Base-by-base conservation (phyloP, 2,329 filamentous ascomycete genomes). In the Drechslerella stenobrocha region DNA sequence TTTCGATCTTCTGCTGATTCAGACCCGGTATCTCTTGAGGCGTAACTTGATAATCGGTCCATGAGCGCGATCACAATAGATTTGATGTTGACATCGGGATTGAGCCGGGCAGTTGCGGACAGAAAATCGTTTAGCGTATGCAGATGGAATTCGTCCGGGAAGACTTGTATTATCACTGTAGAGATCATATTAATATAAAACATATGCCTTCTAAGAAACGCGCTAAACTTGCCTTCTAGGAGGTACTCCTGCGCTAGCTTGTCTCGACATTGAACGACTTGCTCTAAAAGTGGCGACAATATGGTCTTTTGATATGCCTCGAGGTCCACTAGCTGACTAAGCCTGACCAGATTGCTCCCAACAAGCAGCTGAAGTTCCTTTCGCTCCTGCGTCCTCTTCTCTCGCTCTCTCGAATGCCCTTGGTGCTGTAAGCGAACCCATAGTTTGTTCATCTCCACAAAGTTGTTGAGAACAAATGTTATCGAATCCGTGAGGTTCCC, bases 381-480 rank as follows among this genome's bases (percentile, higher is more conserved):
- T 73, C 93, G 83, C 79, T 98, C 93, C 74, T 93, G 90, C 61
- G 90, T 96, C 73, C 93, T 83, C 78, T 95, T 87, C 70, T 98
- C 93, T 52, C 93, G 83, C 77, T 98, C 93, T 73, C 92, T 84
- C 35, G 93, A 98, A 75, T 96, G 93, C 23, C 93, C 93, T 76
- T 98, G 93, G 77, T 98, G 93, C 76, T 98, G 93, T 75, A 97
- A 80, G 42, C 93, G 87, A 70, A 98, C 93, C 93, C 93, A 98
- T 30, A 98, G 82, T 82, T 98, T 98, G 79, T 98, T 98, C 93
- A 98, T 98, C 79, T 98, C 93, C 73, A 98, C 93, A 75, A 98
- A 98, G 74, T 98, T 98, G 67, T 93, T 98, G 75, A 98, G 80
- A 57, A 97, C 87, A 75, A 98, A 98, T 79, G 90, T 96, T 79